Conservation (phyloP, 495 filamentous ascomycete genomes). For the Astrothelium macrocarpum region DNA sequence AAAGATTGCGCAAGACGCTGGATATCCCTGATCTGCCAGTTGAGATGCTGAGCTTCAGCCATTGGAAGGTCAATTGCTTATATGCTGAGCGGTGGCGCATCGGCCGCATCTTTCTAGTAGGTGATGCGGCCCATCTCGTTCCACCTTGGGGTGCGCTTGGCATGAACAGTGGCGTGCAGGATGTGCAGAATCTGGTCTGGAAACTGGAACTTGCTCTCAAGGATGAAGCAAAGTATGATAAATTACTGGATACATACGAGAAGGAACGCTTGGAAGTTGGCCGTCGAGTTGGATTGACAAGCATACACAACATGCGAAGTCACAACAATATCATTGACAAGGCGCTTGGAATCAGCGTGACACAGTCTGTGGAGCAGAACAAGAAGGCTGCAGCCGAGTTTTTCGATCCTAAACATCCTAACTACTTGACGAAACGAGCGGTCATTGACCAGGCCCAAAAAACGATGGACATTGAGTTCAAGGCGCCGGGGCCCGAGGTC, state of each 20-base stretch:
- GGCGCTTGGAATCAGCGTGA: conserved; percentile 7
- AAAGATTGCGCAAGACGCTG: conserved; percentile 3
- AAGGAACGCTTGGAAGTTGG: conserved; percentile 7
- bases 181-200: conserved; percentile 14
- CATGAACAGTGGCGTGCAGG: conserved; percentile 10
- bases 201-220: conserved; percentile 12
- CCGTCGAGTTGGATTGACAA: conserved; percentile 10
- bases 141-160: conserved; percentile 10
- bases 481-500: conserved; percentile 10
- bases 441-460: conserved; percentile 5
- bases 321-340: conserved; percentile 10
- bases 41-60: conserved; percentile 13
- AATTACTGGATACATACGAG: conserved; percentile 10
- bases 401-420: conserved; percentile 6
- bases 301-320: conserved; percentile 9
- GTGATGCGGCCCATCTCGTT: conserved; percentile 7
- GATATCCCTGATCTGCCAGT: conserved; percentile 10
- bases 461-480: conserved; percentile 10
- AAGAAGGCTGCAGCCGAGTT: neutral
- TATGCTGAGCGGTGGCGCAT: conserved; percentile 6
- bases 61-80: conserved; percentile 9
- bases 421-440: neutral
- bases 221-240: conserved; percentile 5
- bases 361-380: conserved; percentile 7
- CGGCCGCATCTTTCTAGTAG: conserved; percentile 9